phyloP scores from a whole-genome alignment of 2,329 filamentous ascomycete species.

The Pestalotiopsis sp. region DNA sequence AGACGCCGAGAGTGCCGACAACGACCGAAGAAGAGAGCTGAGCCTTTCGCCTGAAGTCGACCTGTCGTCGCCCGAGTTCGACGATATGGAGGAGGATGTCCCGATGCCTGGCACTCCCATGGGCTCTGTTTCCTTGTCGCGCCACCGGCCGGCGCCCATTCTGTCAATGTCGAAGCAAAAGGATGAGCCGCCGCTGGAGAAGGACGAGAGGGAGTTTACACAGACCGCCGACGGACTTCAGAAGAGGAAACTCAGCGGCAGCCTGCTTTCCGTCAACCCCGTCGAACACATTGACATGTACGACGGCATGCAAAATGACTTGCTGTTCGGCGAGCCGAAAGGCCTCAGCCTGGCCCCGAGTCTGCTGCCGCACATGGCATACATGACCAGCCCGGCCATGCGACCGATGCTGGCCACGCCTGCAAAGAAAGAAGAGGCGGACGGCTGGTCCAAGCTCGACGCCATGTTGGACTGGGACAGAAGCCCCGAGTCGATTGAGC shows the following conservation, averaged over 20 bases:
- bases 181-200: conserved; percentile 85
- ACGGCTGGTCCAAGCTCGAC: conserved; percentile 48
- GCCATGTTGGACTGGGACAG: conserved; percentile 60
- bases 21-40: conserved; percentile 67
- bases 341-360: conserved; percentile 32
- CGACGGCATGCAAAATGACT: conserved; percentile 50
- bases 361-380: conserved; percentile 39
- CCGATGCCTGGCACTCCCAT: conserved; percentile 64
- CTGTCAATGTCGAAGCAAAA: conserved; percentile 62
- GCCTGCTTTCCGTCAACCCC: conserved; percentile 38
- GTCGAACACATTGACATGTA: conserved; percentile 41
- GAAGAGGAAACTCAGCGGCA: conserved; percentile 61
- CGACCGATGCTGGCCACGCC: conserved; percentile 49
- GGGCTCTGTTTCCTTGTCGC: conserved; percentile 55
- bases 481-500: conserved; percentile 85
- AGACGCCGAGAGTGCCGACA: conserved; percentile 75
- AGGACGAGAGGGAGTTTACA: conserved; percentile 95
- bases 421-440: conserved; percentile 45
- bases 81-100: conserved; percentile 67
- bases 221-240: conserved; percentile 88
- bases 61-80: conserved; percentile 83
- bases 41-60: conserved; percentile 95
- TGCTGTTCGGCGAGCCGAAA: conserved; percentile 53
- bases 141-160: conserved; percentile 36
- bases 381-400: conserved; percentile 60